These are phyloP conservation scores for Blastobotrys proliferans DNA, from an alignment of 1,139 yeast species.

Conservation along the genomic window DNA sequence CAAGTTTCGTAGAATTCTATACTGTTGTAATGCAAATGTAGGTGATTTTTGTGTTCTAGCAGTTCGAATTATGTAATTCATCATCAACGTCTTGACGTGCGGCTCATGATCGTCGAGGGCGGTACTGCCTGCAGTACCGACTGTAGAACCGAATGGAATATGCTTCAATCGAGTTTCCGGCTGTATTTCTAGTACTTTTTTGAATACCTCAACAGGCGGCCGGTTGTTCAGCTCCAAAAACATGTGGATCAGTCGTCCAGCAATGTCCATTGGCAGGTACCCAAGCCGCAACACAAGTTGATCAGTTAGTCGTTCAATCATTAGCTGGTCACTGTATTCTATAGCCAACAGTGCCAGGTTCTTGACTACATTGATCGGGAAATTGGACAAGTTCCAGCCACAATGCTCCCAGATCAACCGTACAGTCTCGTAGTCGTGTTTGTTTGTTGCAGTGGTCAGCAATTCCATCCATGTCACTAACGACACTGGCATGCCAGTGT, in stretches of 20 bases:
- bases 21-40: constrained; percentile 9
- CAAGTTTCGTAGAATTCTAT: constrained; percentile 19
- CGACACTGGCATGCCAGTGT: background rate
- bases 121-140: background rate
- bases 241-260: background rate
- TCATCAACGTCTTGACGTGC: constrained; percentile 1
- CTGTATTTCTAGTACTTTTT: background rate
- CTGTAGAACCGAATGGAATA: background rate
- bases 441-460: background rate
- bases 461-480: background rate
- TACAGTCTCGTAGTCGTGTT: background rate
- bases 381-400: background rate
- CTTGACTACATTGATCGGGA: background rate
- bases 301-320: background rate
- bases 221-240: background rate
- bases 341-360: background rate
- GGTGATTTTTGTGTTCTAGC: background rate
- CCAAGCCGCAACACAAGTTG: background rate
- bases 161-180: background rate
- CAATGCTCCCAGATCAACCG: background rate
- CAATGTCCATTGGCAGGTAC: background rate
- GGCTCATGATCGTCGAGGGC: background rate
- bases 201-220: background rate
- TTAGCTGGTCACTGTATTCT: background rate
- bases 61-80: constrained; percentile 4